Percentiles rank a stretch among this genome's conserved stretches.
Evolutionary conservation across 2,329 filamentous ascomycete species (phyloP).

Genomic region (Penicillium sp.): DNA sequence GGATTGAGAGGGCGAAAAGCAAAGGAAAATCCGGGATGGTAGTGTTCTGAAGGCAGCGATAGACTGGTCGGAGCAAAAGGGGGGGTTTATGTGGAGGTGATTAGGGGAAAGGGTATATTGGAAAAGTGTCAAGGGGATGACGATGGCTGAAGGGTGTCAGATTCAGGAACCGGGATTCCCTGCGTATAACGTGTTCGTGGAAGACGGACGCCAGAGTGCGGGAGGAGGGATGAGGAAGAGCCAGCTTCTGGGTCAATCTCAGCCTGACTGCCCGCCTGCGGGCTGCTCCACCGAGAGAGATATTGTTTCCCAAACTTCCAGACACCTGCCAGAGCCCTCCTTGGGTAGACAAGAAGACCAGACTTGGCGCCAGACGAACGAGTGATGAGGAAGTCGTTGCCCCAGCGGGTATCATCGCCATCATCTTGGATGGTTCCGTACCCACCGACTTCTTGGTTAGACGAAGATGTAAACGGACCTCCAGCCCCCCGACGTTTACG

Average conservation of each 20-base stretch:
- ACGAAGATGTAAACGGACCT: slow-evolving; percentile 33
- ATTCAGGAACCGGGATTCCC: not conserved
- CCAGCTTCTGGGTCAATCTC: slow-evolving; percentile 5
- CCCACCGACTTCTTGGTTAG: slow-evolving; percentile 16
- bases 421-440: slow-evolving; percentile 30
- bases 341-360: slow-evolving; percentile 28
- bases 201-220: slow-evolving; percentile 1
- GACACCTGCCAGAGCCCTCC: slow-evolving; percentile 22
- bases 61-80: not conserved
- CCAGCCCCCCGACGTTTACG: slow-evolving; percentile 17
- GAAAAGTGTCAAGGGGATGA: slow-evolving; percentile 5
- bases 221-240: slow-evolving; percentile 16
- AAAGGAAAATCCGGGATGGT: not conserved
- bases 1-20: not conserved
- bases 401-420: slow-evolving; percentile 2
- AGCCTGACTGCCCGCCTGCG: slow-evolving; percentile 16
- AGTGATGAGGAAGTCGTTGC: not conserved
- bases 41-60: not conserved
- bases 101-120: not conserved
- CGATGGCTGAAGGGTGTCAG: not conserved
- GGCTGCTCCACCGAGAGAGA: slow-evolving; percentile 24
- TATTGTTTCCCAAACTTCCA: slow-evolving; percentile 28
- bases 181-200: slow-evolving; percentile 1
- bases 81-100: not conserved
- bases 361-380: not conserved